A percentile compares a stretch with the other conserved stretches of the same genome.
phyloP scores from a whole-genome alignment of 2,329 filamentous ascomycete genomes.

The Ophiostoma piceae region DNA sequence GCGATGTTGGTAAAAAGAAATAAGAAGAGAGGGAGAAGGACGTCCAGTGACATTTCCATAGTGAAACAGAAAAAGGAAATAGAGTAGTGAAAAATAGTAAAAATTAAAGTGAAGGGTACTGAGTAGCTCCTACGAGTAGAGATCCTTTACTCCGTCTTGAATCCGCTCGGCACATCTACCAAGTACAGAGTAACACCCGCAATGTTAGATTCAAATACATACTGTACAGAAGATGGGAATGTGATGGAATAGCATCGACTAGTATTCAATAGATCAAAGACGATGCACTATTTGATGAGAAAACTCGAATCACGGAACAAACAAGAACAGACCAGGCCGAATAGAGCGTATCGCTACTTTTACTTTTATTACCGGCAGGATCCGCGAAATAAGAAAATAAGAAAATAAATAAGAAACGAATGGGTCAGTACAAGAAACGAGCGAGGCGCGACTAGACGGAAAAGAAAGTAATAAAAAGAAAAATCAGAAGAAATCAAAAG shows the following conservation, averaged over 20 bases:
- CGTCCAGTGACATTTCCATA: not conserved
- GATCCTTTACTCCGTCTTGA: not conserved
- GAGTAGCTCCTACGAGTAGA: no score
- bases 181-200: not conserved
- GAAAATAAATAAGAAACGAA: not conserved
- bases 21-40: not conserved
- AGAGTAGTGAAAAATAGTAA: not conserved
- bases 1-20: not conserved
- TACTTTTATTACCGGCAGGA: not conserved
- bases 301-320: no score
- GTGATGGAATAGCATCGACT: not conserved
- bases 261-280: not conserved
- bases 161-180: not conserved
- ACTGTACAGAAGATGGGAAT: not conserved
- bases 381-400: not conserved
- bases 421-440: not conserved
- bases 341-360: not conserved
- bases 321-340: not conserved
- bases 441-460: not conserved
- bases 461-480: not conserved
- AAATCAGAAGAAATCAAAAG: not conserved
- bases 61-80: conserved; percentile 7
- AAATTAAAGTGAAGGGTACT: not conserved
- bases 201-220: no score
- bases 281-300: not conserved